Evolutionary conservation across 495 filamentous ascomycete genomes (phyloP).

Genomic region (Annulohypoxylon stygium): DNA sequence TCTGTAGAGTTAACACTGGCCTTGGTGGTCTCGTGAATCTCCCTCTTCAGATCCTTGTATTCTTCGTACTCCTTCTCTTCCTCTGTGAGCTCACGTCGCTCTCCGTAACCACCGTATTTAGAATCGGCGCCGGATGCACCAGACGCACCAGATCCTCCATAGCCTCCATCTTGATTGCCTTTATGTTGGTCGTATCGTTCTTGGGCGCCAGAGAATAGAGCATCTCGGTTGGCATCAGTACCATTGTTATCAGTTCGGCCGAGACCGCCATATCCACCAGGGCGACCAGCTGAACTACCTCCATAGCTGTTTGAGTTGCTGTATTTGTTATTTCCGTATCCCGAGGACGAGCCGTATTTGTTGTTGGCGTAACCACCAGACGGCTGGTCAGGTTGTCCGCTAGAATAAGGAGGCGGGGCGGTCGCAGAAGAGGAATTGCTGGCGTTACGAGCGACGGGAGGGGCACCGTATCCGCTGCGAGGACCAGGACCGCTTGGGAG

Average conservation of each 20-base stretch:
- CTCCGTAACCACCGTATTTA: conserved; percentile 71
- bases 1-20: conserved; percentile 75
- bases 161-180: conserved; percentile 33
- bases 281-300: conserved; percentile 57
- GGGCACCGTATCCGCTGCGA: conserved; percentile 43
- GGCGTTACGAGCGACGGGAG: conserved; percentile 35
- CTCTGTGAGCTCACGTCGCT: conserved; percentile 78
- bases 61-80: conserved; percentile 76
- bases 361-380: conserved; percentile 67
- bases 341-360: conserved; percentile 71
- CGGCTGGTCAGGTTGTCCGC: conserved; percentile 20
- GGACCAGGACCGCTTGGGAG: conserved; percentile 57
- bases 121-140: conserved; percentile 56
- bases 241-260: conserved; percentile 68
- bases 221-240: conserved; percentile 71
- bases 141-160: conserved; percentile 13
- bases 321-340: conserved; percentile 76
- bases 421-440: conserved; percentile 39
- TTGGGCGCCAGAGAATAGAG: conserved; percentile 72
- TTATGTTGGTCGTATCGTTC: conserved; percentile 65
- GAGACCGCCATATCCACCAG: conserved; percentile 81
- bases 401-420: conserved; percentile 41
- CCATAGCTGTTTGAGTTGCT: conserved; percentile 52
- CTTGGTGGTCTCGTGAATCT: conserved; percentile 78
- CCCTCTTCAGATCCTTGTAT: conserved; percentile 72